Conservation (phyloP, 2,329 filamentous ascomycete species). For the Fusarium coffeatum region DNA sequence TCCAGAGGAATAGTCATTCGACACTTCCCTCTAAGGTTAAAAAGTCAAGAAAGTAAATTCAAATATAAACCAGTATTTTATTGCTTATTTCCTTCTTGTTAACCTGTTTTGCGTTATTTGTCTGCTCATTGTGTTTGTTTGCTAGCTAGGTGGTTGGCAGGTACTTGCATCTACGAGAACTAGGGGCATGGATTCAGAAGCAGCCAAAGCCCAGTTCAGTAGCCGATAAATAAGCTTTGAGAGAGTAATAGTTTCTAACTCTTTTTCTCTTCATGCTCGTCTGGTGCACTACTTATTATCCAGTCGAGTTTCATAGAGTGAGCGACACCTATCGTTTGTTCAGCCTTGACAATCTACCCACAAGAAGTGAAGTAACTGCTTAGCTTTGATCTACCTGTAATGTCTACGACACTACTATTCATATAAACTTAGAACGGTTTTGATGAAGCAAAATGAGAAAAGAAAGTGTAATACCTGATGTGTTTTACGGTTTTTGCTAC, state of each 20-base stretch:
- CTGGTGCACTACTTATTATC: not conserved
- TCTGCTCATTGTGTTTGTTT: not conserved
- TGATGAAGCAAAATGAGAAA: too few relatives aligned
- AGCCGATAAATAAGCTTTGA: not conserved
- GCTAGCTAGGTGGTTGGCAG: not conserved
- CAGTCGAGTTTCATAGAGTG: not conserved
- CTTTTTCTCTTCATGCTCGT: too few relatives aligned
- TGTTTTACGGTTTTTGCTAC: not conserved
- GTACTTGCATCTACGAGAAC: not conserved
- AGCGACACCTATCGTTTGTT: not conserved
- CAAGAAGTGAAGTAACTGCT: not conserved
- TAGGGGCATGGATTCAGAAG: not conserved
- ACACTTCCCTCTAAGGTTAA: not conserved
- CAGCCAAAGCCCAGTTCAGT: not conserved
- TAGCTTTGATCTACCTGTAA: not conserved
- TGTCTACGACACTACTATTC: not conserved
- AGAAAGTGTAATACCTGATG: not conserved
- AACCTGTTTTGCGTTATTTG: not conserved
- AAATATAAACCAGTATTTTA: not conserved
- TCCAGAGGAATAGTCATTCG: not conserved
- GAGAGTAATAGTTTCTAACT: not conserved
- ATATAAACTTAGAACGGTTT: too few relatives aligned
- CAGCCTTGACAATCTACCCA: not conserved
- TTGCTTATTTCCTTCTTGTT: not conserved
- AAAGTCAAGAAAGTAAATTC: not conserved